Conservation (phyloP, 1,284 basidiomycete genomes). For the Dichomitus squalens region DNA sequence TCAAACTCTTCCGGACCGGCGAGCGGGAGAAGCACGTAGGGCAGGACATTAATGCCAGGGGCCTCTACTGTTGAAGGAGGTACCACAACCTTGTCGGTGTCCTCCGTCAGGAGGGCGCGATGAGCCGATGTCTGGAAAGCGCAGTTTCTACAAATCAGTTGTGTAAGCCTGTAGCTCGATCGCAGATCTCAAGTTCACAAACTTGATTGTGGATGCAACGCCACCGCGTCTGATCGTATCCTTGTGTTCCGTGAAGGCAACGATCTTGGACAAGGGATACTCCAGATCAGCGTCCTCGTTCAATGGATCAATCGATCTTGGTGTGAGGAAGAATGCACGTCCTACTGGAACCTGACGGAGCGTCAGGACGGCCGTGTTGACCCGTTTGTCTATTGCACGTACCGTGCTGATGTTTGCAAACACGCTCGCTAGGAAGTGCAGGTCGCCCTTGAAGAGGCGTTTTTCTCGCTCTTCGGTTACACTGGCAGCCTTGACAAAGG, state of each 20-base stretch:
- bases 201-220: constrained; percentile 87
- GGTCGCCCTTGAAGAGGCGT: constrained; percentile 68
- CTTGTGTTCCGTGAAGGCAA: constrained; percentile 87
- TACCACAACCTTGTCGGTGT: constrained; percentile 49
- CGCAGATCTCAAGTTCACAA: constrained; percentile 20
- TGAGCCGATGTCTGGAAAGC: constrained; percentile 72
- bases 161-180: neutral
- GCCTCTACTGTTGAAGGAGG: constrained; percentile 60
- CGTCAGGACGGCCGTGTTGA: neutral
- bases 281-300: constrained; percentile 50
- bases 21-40: constrained; percentile 86
- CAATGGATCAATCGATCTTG: constrained; percentile 48
- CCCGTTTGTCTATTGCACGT: constrained; percentile 30
- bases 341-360: constrained; percentile 60
- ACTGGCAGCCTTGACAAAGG: constrained; percentile 77
- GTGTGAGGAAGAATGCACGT: constrained; percentile 71
- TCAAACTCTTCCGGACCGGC: constrained; percentile 96
- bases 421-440: constrained; percentile 90
- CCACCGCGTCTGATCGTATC: constrained; percentile 87
- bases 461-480: constrained; percentile 49
- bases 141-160: constrained; percentile 62
- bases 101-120: constrained; percentile 68
- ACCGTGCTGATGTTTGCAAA: constrained; percentile 90
- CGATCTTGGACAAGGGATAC: constrained; percentile 81
- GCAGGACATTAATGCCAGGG: constrained; percentile 82